Percentiles rank a stretch among this genome's conserved stretches.
These are phyloP conservation scores for Nelumbo lutea DNA, from an alignment of 164 flowering plant genomes.

Conservation along the genomic window DNA sequence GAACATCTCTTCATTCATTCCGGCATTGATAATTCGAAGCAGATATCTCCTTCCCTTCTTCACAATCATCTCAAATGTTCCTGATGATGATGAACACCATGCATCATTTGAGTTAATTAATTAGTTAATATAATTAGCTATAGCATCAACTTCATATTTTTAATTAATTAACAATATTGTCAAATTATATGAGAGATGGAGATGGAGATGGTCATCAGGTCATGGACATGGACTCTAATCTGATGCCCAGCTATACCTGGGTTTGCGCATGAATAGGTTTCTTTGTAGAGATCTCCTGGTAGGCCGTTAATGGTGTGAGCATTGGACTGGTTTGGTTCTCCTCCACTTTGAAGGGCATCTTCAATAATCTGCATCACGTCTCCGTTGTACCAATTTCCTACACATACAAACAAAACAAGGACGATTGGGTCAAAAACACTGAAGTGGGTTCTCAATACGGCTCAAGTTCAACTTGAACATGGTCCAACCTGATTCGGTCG, in stretches of 20 bases:
- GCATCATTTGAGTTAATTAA: too few species aligned
- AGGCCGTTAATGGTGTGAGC: slow-evolving; percentile 56
- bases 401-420: not conserved
- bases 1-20: not conserved
- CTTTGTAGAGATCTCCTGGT: slow-evolving; percentile 39
- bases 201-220: too few species aligned
- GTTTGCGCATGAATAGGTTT: slow-evolving; percentile 32
- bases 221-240: too few species aligned
- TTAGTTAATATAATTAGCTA: too few species aligned
- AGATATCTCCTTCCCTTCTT: not conserved
- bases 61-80: not conserved
- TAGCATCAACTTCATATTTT: too few species aligned
- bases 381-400: slow-evolving; percentile 56
- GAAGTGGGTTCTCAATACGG: too few species aligned
- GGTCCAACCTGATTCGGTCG: too few species aligned
- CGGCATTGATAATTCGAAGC: not conserved
- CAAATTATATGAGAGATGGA: too few species aligned
- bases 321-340: slow-evolving; percentile 39
- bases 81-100: not conserved
- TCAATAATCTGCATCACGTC: slow-evolving; percentile 27
- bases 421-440: too few species aligned
- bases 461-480: too few species aligned
- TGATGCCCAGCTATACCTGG: slow-evolving; percentile 22
- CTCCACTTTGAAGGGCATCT: slow-evolving; percentile 23
- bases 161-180: too few species aligned